Evolutionary conservation across 805 yeast species (phyloP), one percentile per base, ranked within the genome.

Genomic region (Hanseniaspora taiwanica): DNA sequence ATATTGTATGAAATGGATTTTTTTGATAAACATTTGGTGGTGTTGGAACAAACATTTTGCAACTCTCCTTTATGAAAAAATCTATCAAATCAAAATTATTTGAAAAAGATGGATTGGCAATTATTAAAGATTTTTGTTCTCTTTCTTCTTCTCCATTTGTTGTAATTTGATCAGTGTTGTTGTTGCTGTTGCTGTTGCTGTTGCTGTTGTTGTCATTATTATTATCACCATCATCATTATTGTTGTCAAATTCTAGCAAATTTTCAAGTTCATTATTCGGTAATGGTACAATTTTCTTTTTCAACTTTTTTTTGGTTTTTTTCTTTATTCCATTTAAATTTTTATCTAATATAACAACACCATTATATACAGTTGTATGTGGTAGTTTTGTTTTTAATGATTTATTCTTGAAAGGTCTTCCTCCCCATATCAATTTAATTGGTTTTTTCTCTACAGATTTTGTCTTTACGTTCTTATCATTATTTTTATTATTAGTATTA

Each of bases 11-110:
- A 33, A 33, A 33, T 5, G 36, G 36, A 33, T 33, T 33, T 13
- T 33, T 33, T 13, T 12, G 6, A 12, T 33, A 33, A 17, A 33
- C 12, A 4, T 18, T 14, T 18, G 21, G 7, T 3, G 36, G 21
- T 9, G 36, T 33, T n/a, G 36, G 36, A n/a, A 33, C 36, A 33
- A 33, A 33, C 36, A 33, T 33, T 19, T 16, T 17, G 23, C 36
- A 33, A 33, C 36, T 33, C 19, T 33, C 36, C n/a, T 18, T 33
- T 12, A 33, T 10, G 14, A 33, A 33, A 20, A 33, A 33, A 19
- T 33, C 23, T 10, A 33, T 9, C 13, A 19, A 10, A 19, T 33
- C 36, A 33, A 10, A 18, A 4, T 33, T 21, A 10, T n/a, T 33
- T 3, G 36, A 18, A 10, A 33, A 20, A 12, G 21, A 33, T 12